These are phyloP conservation scores for Lichtheimia ramosa DNA, from an alignment of 371 early-diverging fungal species.

Conservation along the genomic window DNA sequence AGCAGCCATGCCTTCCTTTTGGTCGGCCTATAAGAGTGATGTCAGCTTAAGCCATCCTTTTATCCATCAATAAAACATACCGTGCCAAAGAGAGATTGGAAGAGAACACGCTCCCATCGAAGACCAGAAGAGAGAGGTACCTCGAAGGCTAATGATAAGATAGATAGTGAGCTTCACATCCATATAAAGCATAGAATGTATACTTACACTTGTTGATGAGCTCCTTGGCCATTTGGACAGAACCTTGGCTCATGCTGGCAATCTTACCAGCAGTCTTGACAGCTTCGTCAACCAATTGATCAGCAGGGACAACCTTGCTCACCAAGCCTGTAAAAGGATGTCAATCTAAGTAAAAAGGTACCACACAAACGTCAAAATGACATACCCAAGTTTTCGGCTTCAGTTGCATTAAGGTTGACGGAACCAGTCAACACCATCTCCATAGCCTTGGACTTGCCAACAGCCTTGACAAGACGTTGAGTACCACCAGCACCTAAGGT, in stretches of 20 bases:
- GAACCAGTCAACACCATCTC: constrained; percentile 91
- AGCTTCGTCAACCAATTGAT: constrained; percentile 85
- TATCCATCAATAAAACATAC: constrained; percentile 38
- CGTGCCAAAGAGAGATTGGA: constrained; percentile 93
- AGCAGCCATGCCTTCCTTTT: constrained; percentile 97
- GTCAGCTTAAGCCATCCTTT: not conserved
- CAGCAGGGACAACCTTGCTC: constrained; percentile 88
- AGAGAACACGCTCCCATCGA: constrained; percentile 91
- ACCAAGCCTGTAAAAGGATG: constrained; percentile 63
- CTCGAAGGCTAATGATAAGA: constrained; percentile 74
- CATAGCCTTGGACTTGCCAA: constrained; percentile 99
- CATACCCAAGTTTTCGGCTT: constrained; percentile 57
- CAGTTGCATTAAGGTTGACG: constrained; percentile 81
- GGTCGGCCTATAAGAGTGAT: constrained; percentile 68
- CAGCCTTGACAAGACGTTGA: constrained; percentile 89
- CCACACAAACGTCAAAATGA: not conserved
- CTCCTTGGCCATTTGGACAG: constrained; percentile 96
- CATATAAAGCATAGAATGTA: not conserved
- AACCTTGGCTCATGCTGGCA: constrained; percentile 82
- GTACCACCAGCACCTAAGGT: constrained; percentile 81
- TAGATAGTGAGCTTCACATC: not conserved
- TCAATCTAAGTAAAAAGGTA: not conserved
- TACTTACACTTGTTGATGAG: constrained; percentile 85
- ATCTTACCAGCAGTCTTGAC: constrained; percentile 88
- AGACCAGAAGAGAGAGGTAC: constrained; percentile 83